Base-by-base conservation (phyloP, 441 rosid genomes). In the Pelargonium citronellum region DNA sequence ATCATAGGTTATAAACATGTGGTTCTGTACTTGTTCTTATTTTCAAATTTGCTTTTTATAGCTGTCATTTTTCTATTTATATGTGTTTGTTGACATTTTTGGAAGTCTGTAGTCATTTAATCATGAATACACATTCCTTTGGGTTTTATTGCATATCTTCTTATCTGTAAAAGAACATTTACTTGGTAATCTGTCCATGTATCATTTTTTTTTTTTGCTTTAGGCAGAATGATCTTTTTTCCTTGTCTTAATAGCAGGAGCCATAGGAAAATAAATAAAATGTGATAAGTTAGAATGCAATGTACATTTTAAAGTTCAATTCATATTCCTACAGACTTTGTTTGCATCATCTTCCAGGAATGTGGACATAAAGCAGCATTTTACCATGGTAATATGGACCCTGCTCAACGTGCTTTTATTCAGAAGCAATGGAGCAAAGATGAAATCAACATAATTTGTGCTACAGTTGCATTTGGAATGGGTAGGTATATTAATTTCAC, bases 351-450 rank as follows among this genome's bases (percentile, higher is more conserved):
- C 12, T 51, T 77, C 49, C 86, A 95, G 98, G 89, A 84, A 74
- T 89, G 74, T 80, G 96, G 96, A 53, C 99, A 95, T 77, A 95
- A 95, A 77, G 91, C 98, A 77, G 88, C 99, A 70, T 95, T 89
- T 80, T 95, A 92, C 80, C 98, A 95, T 87, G 99, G 96, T 60
- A 95, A 78, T 82, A 92, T 95, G 91, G 98, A 90, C 68, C 82
- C 93, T 75, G 73, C 83, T 27, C 85, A 89, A 62, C 91, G 99
- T 47, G 74, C 97, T 65, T 84, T 64, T 68, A 73, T 91, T 73
- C 99, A 95, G 83, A 88, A 77, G 81, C 99, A 92, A 81, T 95
- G 99, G 98, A 95, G 99, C 89, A 92, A 92, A 84, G 98, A 95
- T 73, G 97, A 92, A 84, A 75, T 95, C 77, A 95, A 92, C 79